These are phyloP conservation scores for Sporisorium graminicola DNA, from an alignment of 1,284 basidiomycete genomes.

Conservation along the genomic window DNA sequence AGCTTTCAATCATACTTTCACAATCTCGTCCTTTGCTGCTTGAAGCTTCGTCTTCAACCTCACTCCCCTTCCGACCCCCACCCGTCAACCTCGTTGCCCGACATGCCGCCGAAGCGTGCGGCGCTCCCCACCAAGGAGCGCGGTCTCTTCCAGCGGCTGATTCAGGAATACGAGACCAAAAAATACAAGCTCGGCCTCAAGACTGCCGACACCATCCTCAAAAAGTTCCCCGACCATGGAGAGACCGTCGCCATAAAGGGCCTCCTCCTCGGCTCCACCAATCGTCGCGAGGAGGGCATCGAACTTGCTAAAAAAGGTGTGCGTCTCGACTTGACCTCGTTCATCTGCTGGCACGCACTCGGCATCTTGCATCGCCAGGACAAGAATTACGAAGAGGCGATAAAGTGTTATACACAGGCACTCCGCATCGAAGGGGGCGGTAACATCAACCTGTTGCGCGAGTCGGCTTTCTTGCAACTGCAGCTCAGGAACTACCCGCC, in stretches of 20 bases:
- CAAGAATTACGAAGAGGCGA: slow-evolving; percentile 86
- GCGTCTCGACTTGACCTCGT: slow-evolving; percentile 87
- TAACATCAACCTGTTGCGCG: slow-evolving; percentile 92
- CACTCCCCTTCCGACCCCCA: neutral
- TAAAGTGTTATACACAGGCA: slow-evolving; percentile 84
- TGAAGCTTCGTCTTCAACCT: neutral
- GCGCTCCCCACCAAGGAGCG: slow-evolving; percentile 85
- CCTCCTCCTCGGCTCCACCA: slow-evolving; percentile 60
- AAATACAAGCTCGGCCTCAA: slow-evolving; percentile 92
- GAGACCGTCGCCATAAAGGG: slow-evolving; percentile 69
- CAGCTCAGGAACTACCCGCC: slow-evolving; percentile 87
- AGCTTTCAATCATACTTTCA: neutral
- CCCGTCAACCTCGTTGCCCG: neutral
- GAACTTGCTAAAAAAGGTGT: slow-evolving; percentile 86
- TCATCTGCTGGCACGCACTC: slow-evolving; percentile 98
- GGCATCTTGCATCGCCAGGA: slow-evolving; percentile 77
- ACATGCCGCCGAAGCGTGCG: slow-evolving; percentile 61
- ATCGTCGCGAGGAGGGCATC: slow-evolving; percentile 75
- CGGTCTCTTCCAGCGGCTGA: slow-evolving; percentile 85
- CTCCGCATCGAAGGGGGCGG: slow-evolving; percentile 86
- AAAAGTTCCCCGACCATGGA: slow-evolving; percentile 95
- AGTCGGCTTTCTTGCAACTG: slow-evolving; percentile 88
- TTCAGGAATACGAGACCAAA: slow-evolving; percentile 84
- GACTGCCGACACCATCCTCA: slow-evolving; percentile 91
- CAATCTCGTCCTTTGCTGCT: neutral